Base-by-base conservation (phyloP, 140 eudicot species). In the Flaveria floridana region DNA sequence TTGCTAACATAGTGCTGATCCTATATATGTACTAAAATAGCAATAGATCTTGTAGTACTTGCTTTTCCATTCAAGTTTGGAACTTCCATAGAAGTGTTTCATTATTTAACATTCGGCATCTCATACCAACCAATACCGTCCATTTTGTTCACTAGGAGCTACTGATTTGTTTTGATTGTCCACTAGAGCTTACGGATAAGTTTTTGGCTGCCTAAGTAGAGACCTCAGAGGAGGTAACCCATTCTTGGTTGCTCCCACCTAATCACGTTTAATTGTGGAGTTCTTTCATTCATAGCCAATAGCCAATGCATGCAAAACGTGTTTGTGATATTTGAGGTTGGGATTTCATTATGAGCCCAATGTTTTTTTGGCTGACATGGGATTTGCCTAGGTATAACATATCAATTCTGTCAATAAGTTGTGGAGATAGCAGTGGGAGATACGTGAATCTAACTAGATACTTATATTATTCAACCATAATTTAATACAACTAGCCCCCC, bases 401-500 rank as follows among this genome's bases (percentile, higher is more conserved):
- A 55, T 55, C 8, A 55, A 55, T 8, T 5, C 62, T 55, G 12
- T 19, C 62, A 55, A 8, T 19, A 58, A 58, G 34, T 58, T 20
- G 65, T 58, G 34, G 7, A 11, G 3, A 58, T 9, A 20, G n/a
- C 46, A 30, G 30, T 30, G 69, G 48, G 66, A 78, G 46, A 71
- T 48, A 21, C 15, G 47, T 59, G 10, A 71, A 51, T 71, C 47
- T 12, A 61, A 71, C 67, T 19, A 59, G 2, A 65, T 34, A 65
- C 11, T 13, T 19, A 8, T 11, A 20, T 67, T 59, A 41, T 50
- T 74, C 51, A 68, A 73, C 75, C 19, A 42, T 44, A 65, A 53
- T 12, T 20, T 12, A 64, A 65, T 64, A 74, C 71, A 39, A 19
- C 67, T 18, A 41, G 7, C 41, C 2, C 39, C 62, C 65, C 34